phyloP scores from a whole-genome alignment of 73 alveolate species.

The Paramecium primaurelia region DNA sequence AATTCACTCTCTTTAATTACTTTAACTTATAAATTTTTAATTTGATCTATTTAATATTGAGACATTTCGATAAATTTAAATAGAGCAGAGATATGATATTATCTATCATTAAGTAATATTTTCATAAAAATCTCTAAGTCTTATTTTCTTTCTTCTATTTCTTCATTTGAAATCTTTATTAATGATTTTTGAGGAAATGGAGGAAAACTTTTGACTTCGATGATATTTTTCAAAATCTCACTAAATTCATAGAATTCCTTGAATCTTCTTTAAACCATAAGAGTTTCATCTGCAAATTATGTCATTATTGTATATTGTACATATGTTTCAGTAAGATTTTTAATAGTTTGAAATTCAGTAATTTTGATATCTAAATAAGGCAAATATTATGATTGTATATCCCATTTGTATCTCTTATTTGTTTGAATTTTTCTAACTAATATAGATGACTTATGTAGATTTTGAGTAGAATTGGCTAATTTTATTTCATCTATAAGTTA shows the following conservation, averaged over 20 bases:
- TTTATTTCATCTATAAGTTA: not conserved
- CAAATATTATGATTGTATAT: not conserved
- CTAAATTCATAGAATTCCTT: not conserved
- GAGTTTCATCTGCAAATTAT: not conserved
- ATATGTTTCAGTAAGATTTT: not conserved
- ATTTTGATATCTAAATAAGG: not conserved
- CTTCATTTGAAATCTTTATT: not conserved
- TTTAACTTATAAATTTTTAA: not conserved
- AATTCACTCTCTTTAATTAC: not conserved
- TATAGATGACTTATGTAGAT: not conserved
- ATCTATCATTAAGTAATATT: not conserved
- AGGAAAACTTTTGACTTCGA: not conserved
- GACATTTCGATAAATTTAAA: not conserved
- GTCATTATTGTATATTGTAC: not conserved
- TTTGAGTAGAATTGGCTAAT: not conserved
- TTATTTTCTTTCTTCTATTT: not conserved
- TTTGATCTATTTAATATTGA: not conserved
- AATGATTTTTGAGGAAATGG: not conserved
- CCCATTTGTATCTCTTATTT: not conserved
- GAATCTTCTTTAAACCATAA: not conserved
- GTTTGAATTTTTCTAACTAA: not conserved
- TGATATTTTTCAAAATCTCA: not conserved
- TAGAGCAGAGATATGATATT: not conserved
- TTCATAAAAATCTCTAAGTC: conserved; percentile 8
- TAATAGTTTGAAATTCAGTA: not conserved